phyloP scores from a whole-genome alignment of 1,284 basidiomycete species.

The Stereum hirsutum region DNA sequence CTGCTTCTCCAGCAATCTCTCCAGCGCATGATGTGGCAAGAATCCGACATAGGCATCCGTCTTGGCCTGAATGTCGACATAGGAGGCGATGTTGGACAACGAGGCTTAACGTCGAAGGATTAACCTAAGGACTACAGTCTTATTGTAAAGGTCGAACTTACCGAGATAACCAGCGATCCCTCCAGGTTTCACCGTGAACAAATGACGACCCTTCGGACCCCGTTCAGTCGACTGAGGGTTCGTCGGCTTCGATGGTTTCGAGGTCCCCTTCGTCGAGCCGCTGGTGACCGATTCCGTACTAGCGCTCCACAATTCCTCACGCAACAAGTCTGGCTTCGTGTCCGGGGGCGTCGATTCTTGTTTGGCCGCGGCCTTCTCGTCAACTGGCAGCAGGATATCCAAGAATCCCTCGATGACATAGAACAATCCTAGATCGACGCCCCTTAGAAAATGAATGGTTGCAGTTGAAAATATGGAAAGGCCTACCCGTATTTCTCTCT shows the following conservation, averaged over 20 bases:
- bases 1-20: constrained; percentile 84
- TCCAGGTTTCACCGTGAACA: constrained; percentile 96
- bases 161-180: constrained; percentile 97
- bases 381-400: constrained; percentile 76
- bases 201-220: constrained; percentile 35
- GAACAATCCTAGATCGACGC: constrained; percentile 82
- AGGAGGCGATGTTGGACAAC: constrained; percentile 85
- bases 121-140: constrained; percentile 1
- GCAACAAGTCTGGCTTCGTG: constrained; percentile 8
- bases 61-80: constrained; percentile 94
- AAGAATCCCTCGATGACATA: constrained; percentile 98
- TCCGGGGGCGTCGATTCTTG: constrained; percentile 6
- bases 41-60: constrained; percentile 97
- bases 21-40: constrained; percentile 81
- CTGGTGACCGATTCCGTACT: constrained; percentile 7
- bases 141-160: constrained; percentile 20
- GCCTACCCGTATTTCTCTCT: constrained; percentile 74
- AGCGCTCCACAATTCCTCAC: constrained; percentile 4
- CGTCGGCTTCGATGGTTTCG: background rate
- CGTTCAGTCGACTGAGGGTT: constrained; percentile 3
- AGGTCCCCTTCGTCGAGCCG: constrained; percentile 2
- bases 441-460: constrained; percentile 1
- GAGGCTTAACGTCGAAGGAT: constrained; percentile 46
- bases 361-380: constrained; percentile 20
- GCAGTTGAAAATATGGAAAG: background rate